Base-by-base conservation (phyloP, 1,284 basidiomycete genomes). In the Cryptococcus jaspeensis region DNA sequence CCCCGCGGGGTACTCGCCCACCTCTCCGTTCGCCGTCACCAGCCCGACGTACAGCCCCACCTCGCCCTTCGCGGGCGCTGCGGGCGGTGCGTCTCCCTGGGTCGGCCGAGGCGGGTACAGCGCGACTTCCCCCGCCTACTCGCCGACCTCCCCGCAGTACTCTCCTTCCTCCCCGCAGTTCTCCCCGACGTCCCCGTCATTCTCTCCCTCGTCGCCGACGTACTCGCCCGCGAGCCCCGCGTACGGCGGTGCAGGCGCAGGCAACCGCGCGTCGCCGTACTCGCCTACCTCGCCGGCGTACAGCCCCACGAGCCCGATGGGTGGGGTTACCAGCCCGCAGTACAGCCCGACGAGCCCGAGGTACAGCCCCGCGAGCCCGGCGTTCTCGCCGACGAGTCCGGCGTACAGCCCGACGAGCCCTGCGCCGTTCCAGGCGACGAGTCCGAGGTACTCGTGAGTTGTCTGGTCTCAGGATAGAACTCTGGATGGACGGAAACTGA, bases 61-160 rank as follows among this genome's bases (percentile, higher is more conserved):
- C 53, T 92, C 90, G 18, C 91, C 90, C 1, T 92, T 88, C 72
- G 67, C 69, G 32, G 83, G 81, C 40, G 86, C 86, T 15, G 85
- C 85, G 1, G 76, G 71, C 8, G 64, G 70, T 3, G 89, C 89
- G 2, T 92, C 90, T 42, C 90, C 89, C 1, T 92, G 90, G 73
- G 73, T 72, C 15, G 61, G 25, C 86, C 87, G 70, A 44, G 60
- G 62, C 28, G 66, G 87, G 0, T 89, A 86, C 79, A 89, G 87
- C 69, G 62, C 65, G 38, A 70, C 75, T 7, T 74, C 71, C 4
- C 75, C 75, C 5, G 64, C 66, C 11, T 76, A 77, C 59, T 85
- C 87, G 12, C 89, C 90, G 6, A 88, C 89, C 55, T 92, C 89
- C 18, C 91, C 90, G 1, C 91, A 88, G 72, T 90, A 87, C 70